Conservation (phyloP, 140 eudicot species). For the Stevia rebaudiana region DNA sequence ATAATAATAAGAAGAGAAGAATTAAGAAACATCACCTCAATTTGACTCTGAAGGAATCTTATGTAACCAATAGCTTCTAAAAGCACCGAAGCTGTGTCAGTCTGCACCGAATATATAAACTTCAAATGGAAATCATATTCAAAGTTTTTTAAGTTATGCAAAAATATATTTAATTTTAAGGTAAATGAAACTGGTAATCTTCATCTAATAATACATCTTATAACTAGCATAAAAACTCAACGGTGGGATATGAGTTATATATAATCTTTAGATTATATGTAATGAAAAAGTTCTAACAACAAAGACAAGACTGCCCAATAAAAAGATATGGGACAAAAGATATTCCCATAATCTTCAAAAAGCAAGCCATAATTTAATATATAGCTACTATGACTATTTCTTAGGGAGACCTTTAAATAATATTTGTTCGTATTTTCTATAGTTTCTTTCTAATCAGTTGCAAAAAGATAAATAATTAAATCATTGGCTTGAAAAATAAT, state of each 20-base stretch:
- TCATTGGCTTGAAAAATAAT: neutral
- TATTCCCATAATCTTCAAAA: conserved; percentile 8
- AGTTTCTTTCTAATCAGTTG: neutral
- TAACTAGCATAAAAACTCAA: neutral
- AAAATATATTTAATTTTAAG: neutral
- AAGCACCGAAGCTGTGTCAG: conserved; percentile 97
- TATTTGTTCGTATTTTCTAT: neutral
- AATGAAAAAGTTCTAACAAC: neutral
- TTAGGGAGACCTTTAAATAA: neutral
- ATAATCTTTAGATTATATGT: neutral
- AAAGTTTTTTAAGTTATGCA: neutral
- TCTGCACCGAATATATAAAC: conserved; percentile 44
- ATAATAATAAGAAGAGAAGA: conserved; percentile 24
- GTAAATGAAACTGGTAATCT: neutral
- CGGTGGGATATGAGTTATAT: neutral
- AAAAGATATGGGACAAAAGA: conserved; percentile 10
- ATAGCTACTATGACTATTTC: neutral
- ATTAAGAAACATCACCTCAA: conserved; percentile 70
- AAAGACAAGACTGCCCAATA: conserved; percentile 12
- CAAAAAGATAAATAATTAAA: neutral
- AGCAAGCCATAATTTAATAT: conserved; percentile 7
- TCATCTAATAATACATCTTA: neutral
- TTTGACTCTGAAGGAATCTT: conserved; percentile 96
- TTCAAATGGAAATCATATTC: neutral
- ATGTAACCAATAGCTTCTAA: conserved; percentile 96